Evolutionary conservation across 768 basidiomycete genomes (phyloP), one percentile per base, ranked within the genome.

Genomic region (Punctularia strigosozonata): DNA sequence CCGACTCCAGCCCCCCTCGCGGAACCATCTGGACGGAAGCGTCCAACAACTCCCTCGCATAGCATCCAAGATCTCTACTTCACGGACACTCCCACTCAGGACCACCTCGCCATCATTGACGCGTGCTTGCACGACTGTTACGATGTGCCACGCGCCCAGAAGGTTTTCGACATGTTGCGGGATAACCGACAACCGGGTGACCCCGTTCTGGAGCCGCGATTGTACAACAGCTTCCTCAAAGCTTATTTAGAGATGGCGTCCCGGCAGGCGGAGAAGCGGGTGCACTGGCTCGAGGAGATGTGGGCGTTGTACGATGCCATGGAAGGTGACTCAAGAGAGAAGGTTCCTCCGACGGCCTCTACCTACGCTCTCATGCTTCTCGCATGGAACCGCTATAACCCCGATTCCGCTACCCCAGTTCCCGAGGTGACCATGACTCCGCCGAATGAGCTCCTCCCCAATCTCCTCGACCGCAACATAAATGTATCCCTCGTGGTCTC

Each of bases 71-170:
- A 70, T 44, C 45, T 68, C 37, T 75, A 73, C 59, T 86, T 76
- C 56, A 66, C 71, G 4, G 73, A 84, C 53, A 73, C 84, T 0
- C 55, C 61, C 0, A 75, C 79, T 0, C 73, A 77, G 50, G 84
- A 89, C 54, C 65, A 73, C 39, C 54, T 86, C 8, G 76, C 83
- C 0, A 71, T 92, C 45, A 83, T 92, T 59, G 78, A 84, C 48
- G 85, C 87, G 4, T 92, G 90, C 53, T 59, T 92, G 10, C 70
- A 80, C 54, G 73, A 81, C 45, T 51, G 74, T 2, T 76, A 80
- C 54, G 85, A 90, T 53, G 75, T 90, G 0, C 65, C 70, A 0
- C 80, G 90, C 4, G 89, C 89, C 5, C 75, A 75, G 45, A 61
- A 64, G 25, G 71, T 92, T 18, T 89, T 91, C 45, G 71, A 75